Conservation (phyloP, 2,329 filamentous ascomycete species). For the Paecilomyces variotii region DNA sequence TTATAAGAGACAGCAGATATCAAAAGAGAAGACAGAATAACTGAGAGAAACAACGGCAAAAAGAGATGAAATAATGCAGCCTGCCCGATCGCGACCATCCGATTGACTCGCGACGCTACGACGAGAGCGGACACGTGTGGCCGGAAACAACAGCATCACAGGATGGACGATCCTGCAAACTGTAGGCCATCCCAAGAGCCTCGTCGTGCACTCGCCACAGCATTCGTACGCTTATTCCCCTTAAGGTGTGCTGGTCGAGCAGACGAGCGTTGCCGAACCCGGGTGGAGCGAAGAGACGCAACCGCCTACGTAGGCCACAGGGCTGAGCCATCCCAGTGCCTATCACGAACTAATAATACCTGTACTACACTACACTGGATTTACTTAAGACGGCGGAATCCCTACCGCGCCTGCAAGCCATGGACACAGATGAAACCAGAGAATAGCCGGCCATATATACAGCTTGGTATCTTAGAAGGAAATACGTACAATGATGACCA, state of each 20-base stretch:
- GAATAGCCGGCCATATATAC: background rate
- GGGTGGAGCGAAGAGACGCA: background rate
- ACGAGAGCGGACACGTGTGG: background rate
- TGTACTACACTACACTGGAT: background rate
- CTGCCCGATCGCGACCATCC: background rate
- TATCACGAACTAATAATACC: background rate
- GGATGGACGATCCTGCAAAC: background rate
- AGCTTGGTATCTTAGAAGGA: background rate
- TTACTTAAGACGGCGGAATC: background rate
- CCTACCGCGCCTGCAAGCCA: background rate
- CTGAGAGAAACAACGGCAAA: background rate
- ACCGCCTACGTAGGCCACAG: background rate
- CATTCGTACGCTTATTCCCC: background rate
- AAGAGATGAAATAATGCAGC: background rate
- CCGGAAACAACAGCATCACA: background rate
- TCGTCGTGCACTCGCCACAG: background rate
- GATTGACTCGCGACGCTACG: background rate
- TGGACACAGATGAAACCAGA: background rate
- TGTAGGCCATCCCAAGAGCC: background rate
- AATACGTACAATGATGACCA: background rate
- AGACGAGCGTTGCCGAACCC: background rate
- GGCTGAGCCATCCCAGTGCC: background rate
- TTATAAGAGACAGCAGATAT: background rate
- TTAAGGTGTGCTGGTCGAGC: background rate
- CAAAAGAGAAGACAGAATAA: background rate